These are phyloP conservation scores for Candida broadrunensis DNA, from an alignment of 805 yeast genomes.

Conservation along the genomic window DNA sequence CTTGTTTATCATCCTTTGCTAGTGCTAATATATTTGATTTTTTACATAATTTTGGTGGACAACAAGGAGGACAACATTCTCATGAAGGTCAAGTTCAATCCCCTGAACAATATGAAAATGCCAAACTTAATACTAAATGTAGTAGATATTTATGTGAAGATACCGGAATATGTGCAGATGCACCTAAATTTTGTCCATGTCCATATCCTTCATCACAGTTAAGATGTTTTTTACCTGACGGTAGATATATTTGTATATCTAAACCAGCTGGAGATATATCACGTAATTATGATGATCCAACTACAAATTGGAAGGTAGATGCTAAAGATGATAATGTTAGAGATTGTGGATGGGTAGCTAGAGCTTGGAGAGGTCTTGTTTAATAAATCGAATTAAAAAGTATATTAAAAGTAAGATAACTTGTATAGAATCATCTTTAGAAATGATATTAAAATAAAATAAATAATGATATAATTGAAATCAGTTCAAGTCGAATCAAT, in stretches of 20 bases:
- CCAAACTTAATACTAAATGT: constrained; percentile 48
- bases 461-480: too few species aligned
- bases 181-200: constrained; percentile 80
- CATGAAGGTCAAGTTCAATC: constrained; percentile 22
- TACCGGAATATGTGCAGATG: constrained; percentile 72
- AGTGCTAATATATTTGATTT: constrained; percentile 36
- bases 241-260: constrained; percentile 75
- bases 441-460: too few species aligned
- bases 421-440: too few species aligned
- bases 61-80: constrained; percentile 14
- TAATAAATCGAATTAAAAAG: too few species aligned
- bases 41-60: constrained; percentile 16
- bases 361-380: constrained; percentile 60
- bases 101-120: constrained; percentile 35
- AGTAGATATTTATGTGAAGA: constrained; percentile 74
- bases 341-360: constrained; percentile 83
- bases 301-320: constrained; percentile 47
- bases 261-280: constrained; percentile 55
- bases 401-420: too few species aligned
- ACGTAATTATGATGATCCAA: constrained; percentile 32
- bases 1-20: constrained; percentile 8
- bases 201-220: constrained; percentile 82
- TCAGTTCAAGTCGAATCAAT: too few species aligned
- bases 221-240: constrained; percentile 74
- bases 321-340: constrained; percentile 51